Percentiles rank a stretch among this genome's conserved stretches.
These are phyloP conservation scores for Agroathelia rolfsii DNA, from an alignment of 1,284 basidiomycete species.

Conservation along the genomic window DNA sequence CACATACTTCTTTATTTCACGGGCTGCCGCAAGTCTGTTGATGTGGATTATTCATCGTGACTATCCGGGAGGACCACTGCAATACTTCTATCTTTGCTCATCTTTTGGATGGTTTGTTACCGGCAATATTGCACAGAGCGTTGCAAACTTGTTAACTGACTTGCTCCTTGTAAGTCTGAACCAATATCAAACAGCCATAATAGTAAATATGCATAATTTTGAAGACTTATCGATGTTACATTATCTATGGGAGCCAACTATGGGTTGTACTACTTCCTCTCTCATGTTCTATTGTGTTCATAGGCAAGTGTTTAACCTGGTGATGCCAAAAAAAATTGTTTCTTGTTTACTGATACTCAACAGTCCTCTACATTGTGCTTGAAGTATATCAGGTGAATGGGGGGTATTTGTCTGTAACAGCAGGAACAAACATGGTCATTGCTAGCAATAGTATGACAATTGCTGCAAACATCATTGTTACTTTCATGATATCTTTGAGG, in stretches of 20 bases:
- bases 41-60: slow-evolving; percentile 11
- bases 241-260: slow-evolving; percentile 12
- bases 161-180: slow-evolving; percentile 15
- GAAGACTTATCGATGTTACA: slow-evolving; percentile 17
- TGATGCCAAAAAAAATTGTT: slow-evolving; percentile 1
- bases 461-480: slow-evolving; percentile 14
- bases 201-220: slow-evolving; percentile 1
- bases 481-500: slow-evolving; percentile 10
- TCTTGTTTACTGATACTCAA: slow-evolving; percentile 6
- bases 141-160: slow-evolving; percentile 17
- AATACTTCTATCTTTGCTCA: too few relatives aligned
- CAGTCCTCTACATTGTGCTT: slow-evolving; percentile 14
- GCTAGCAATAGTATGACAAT: slow-evolving; percentile 16
- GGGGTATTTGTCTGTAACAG: slow-evolving; percentile 8
- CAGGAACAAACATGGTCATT: too few relatives aligned
- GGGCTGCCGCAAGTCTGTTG: too few relatives aligned
- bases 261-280: slow-evolving; percentile 12
- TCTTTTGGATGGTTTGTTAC: too few relatives aligned
- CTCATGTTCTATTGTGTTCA: slow-evolving; percentile 14
- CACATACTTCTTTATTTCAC: too few relatives aligned
- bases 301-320: slow-evolving; percentile 5
- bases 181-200: not conserved
- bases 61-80: slow-evolving; percentile 13
- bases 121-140: slow-evolving; percentile 15
- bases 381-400: slow-evolving; percentile 11